Conservation (phyloP, 768 basidiomycete species). For the Podaxis sp. region DNA sequence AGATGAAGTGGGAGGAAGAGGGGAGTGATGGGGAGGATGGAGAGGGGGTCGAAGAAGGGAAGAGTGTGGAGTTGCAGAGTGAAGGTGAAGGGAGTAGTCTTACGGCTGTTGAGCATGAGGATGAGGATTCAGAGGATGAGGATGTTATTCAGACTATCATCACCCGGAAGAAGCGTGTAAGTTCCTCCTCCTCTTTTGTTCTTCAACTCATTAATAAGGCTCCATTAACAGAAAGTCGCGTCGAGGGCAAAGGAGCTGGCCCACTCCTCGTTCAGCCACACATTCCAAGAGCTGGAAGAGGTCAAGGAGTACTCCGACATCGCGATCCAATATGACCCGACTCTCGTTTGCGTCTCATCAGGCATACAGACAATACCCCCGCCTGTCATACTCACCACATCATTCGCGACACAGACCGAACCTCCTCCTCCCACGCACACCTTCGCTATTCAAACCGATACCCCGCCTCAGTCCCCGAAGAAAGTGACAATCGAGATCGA, state of each 20-base stretch:
- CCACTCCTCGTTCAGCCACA: constrained; percentile 22
- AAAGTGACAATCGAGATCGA: constrained; percentile 51
- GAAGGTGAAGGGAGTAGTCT: constrained; percentile 27
- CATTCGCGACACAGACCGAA: constrained; percentile 62
- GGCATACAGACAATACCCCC: constrained; percentile 65
- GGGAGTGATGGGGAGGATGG: constrained; percentile 35
- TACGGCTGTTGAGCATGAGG: constrained; percentile 43
- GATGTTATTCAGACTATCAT: constrained; percentile 87
- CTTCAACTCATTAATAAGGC: background rate
- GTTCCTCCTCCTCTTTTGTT: constrained; percentile 20
- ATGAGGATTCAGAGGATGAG: constrained; percentile 64
- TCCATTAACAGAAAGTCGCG: constrained; percentile 57
- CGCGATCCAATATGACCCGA: constrained; percentile 66
- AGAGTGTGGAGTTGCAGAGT: constrained; percentile 34
- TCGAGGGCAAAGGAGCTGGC: constrained; percentile 54
- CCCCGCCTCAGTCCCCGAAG: constrained; percentile 27
- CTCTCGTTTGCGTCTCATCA: constrained; percentile 45
- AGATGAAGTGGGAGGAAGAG: constrained; percentile 50
- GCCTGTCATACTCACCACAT: constrained; percentile 43
- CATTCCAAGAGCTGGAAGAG: constrained; percentile 46
- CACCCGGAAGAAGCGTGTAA: constrained; percentile 75
- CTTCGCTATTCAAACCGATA: constrained; percentile 32
- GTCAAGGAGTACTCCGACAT: constrained; percentile 76
- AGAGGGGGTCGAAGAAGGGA: constrained; percentile 38
- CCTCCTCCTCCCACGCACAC: constrained; percentile 26